Evolutionary conservation across 1,284 basidiomycete genomes (phyloP).

Genomic region (Ganoderma boninense): DNA sequence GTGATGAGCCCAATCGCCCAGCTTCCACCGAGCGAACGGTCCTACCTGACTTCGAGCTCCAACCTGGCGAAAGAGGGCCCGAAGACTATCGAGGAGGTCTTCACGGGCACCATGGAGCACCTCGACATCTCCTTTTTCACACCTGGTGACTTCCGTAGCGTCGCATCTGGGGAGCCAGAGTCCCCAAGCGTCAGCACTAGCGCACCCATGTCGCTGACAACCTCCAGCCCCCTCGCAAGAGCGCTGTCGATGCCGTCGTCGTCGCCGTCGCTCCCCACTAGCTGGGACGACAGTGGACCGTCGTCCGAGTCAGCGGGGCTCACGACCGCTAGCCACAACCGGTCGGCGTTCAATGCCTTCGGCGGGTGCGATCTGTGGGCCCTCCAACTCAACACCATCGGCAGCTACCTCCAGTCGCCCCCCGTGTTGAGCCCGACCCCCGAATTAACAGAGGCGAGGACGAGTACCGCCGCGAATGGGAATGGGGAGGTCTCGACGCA

Average conservation of each 20-base stretch:
- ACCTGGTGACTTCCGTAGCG: neutral
- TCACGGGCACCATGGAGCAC: neutral
- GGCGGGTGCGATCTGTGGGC: neutral
- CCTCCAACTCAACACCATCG: slow-evolving; percentile 1
- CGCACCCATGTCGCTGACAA: neutral
- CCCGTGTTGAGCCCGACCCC: neutral
- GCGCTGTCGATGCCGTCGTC: neutral
- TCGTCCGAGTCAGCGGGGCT: neutral
- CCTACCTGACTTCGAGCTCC: neutral
- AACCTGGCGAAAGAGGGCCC: neutral
- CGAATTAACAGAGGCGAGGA: neutral
- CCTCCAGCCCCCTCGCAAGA: neutral
- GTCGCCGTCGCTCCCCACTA: neutral
- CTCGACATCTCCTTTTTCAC: neutral
- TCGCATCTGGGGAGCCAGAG: neutral
- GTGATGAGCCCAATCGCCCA: slow-evolving; percentile 1
- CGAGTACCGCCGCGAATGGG: too few species aligned
- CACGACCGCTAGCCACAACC: neutral
- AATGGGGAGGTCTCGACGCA: neutral
- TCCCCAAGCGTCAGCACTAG: neutral
- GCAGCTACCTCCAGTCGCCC: neutral
- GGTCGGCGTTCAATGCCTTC: neutral
- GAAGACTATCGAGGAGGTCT: slow-evolving; percentile 2
- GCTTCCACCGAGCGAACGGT: neutral
- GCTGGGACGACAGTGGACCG: neutral